Evolutionary conservation across 352 stramenopile species (phyloP), one percentile per base, ranked within the genome.

Genomic region (Phytophthora aleatoria): DNA sequence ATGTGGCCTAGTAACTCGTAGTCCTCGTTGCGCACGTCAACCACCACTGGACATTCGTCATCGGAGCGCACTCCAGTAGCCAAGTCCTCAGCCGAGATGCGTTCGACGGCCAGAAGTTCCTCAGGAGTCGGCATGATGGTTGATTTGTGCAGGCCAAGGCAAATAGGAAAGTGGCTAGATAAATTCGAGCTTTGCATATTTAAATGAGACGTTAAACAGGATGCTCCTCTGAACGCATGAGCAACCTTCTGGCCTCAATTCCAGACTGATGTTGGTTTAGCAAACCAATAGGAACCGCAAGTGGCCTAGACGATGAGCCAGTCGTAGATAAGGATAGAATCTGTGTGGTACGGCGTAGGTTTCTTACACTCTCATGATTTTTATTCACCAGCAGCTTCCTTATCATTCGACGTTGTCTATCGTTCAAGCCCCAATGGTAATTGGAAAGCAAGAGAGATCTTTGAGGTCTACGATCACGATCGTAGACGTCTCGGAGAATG

Each of bases 381-480:
- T 47, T 51, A 16, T 13, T 43, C 3, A 43, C 26, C 13, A 20
- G 26, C 27, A 26, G 4, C 26, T 11, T 31, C 15, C 20, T 31
- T 30, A 20, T 20, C 20, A 20, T 20, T 20, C 20, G 20, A 20
- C 20, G 20, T 20, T 20, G 20, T 52, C 45, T 43, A 48, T 54
- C 48, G 15, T 50, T 73, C 57, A 73, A 57, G 53, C 53, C 9
- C 55, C 64, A 55, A 90, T 77, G 3, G 73, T 78, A 57, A 93
- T 83, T 6, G 83, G 81, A 52, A 91, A 85, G 41, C 78, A 86
- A 36, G 81, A 88, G 15, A 91, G 77, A 28, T 91, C 79, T 49
- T 87, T 85, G 13, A 98, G 70, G 68, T 98, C 95, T 15, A 98
- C 79, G 49, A 98, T 73, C 35, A 98, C 94, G 36, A 96, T 89